Evolutionary conservation across 768 basidiomycete species (phyloP).

Genomic region (Trametes sanguinea): DNA sequence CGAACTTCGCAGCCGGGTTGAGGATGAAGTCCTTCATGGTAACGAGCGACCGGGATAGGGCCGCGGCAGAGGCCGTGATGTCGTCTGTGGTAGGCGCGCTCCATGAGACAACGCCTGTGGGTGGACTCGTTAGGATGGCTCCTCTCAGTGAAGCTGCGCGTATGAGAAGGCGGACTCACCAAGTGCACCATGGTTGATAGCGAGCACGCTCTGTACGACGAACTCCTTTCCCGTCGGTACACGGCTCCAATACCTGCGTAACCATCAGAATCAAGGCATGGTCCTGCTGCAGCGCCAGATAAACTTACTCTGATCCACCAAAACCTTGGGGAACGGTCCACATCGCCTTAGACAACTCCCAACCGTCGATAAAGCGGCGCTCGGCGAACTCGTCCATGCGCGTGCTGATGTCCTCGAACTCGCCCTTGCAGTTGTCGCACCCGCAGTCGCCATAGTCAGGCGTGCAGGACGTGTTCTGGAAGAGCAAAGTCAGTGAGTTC

Average conservation of each 20-base stretch:
- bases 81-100: conserved; percentile 43
- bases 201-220: conserved; percentile 62
- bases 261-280: not conserved
- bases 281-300: too few species aligned
- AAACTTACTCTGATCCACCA: conserved; percentile 47
- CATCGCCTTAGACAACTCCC: conserved; percentile 67
- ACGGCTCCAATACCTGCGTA: conserved; percentile 57
- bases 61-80: conserved; percentile 39
- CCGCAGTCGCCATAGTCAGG: conserved; percentile 72
- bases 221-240: conserved; percentile 71
- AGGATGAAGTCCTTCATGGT: conserved; percentile 35
- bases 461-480: conserved; percentile 54
- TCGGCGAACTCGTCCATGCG: conserved; percentile 67
- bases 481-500: too few species aligned
- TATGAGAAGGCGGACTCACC: conserved; percentile 34
- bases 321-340: conserved; percentile 86
- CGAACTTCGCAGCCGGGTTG: conserved; percentile 31
- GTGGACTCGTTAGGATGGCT: not conserved
- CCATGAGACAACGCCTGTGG: conserved; percentile 41
- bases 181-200: conserved; percentile 69
- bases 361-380: conserved; percentile 61
- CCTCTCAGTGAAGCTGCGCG: not conserved
- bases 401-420: conserved; percentile 65
- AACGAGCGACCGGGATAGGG: conserved; percentile 36
- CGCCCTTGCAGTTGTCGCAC: conserved; percentile 68